Conservation (phyloP, 1,284 basidiomycete genomes). For the Earliella scabrosa region DNA sequence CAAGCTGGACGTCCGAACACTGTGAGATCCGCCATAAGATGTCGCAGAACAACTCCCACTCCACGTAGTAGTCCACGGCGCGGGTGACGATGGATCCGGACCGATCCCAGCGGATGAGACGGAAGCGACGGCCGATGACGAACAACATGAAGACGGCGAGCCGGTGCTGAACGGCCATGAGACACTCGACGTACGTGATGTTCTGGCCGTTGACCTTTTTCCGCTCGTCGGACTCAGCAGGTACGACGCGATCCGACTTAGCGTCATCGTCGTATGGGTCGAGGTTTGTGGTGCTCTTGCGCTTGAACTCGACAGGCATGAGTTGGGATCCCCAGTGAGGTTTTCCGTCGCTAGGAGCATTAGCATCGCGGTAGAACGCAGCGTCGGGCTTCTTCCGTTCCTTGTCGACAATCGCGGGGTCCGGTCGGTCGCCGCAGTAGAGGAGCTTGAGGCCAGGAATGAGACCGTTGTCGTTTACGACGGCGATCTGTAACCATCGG, state of each 20-base stretch:
- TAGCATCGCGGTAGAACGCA: not conserved
- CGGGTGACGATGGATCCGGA: conserved; percentile 6
- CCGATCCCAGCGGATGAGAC: conserved; percentile 9
- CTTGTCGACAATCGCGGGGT: not conserved
- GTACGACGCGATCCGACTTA: not conserved
- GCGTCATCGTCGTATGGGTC: not conserved
- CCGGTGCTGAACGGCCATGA: conserved; percentile 11
- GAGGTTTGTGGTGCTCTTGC: not conserved
- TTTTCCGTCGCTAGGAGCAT: not conserved
- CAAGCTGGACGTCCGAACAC: not conserved
- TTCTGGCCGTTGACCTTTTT: not conserved
- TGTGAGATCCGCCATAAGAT: conserved; percentile 7
- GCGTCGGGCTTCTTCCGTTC: not conserved
- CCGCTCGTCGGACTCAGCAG: not conserved
- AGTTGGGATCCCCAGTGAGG: not conserved
- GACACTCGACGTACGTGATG: not conserved
- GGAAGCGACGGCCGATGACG: not conserved
- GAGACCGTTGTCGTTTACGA: not conserved
- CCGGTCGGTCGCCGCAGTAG: not conserved
- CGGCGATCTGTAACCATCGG: not conserved
- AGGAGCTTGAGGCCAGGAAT: not conserved
- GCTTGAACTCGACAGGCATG: conserved; percentile 4
- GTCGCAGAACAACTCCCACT: not conserved
- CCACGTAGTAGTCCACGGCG: conserved; percentile 6
- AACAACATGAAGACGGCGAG: conserved; percentile 6